Base-by-base conservation (phyloP, 352 stramenopile species). In the Phytophthora nicotianae region DNA sequence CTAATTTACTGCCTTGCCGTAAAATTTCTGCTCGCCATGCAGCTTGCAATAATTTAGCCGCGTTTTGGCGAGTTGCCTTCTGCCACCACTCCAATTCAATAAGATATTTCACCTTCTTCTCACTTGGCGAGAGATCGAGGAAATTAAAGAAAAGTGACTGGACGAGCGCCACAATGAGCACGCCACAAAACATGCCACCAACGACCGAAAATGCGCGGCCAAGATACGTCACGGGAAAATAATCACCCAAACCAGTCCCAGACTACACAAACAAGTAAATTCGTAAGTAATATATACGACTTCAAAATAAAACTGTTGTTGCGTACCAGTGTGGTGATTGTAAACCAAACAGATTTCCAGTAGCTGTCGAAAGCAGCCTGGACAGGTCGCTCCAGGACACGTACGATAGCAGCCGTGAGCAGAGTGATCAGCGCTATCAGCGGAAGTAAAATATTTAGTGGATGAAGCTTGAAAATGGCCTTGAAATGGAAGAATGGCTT, bases 401-500 rank as follows among this genome's bases (percentile, higher is more conserved):
- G 83, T 33, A 92, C 75, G 55, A 92, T 74, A n/a, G 77, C 81
- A 9, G 83, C 79, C 10, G 79, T 85, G 32, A 92, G 61, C 38
- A 89, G 72, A 23, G 73, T 79, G 53, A 81, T 84, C 16, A 90
- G 56, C 32, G 88, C 42, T 40, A 79, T 72, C 23, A 90, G 53
- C 0, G 77, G 77, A 27, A 92, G 50, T n/a, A 92, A 59, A 7
- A 92, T 58, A 14, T 81, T 74, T 32, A 90, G 64, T 24, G 83
- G 83, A 7, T 70, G 70, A 35, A 88, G 78, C 61, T 88, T 90
- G 65, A 92, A 92, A 17, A 92, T 76, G 29, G 81, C 75, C 38
- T 90, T 90, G 59, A 92, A 92, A 56, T 92, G 83, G 46, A 92
- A 92, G 46, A 87, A 88, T 6, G 83, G 83, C n/a, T 66, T 72